Conservation (phyloP, 2,329 filamentous ascomycete species). For the Botryotinia calthae region DNA sequence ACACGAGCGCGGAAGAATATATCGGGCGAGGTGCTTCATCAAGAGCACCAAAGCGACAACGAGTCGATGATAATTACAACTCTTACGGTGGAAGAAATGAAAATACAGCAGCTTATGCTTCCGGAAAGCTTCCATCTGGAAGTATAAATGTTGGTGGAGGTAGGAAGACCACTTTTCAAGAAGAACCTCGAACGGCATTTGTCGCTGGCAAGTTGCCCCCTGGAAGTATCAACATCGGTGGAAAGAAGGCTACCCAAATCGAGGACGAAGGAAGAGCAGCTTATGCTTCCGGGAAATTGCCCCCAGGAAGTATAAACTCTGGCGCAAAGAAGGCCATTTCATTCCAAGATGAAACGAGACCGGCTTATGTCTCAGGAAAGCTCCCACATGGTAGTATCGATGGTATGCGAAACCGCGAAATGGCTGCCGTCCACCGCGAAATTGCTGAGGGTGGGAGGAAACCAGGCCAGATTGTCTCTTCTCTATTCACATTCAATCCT, state of each 20-base stretch:
- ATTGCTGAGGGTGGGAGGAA: slow-evolving; percentile 40
- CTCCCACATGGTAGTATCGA: slow-evolving; percentile 33
- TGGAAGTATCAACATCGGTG: slow-evolving; percentile 36
- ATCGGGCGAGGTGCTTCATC: slow-evolving; percentile 32
- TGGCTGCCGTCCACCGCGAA: slow-evolving; percentile 22
- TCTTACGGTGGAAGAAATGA: slow-evolving; percentile 24
- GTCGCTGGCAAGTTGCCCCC: slow-evolving; percentile 40
- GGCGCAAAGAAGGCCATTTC: slow-evolving; percentile 28
- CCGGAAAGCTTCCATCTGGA: slow-evolving; percentile 42
- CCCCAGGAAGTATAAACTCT: slow-evolving; percentile 39
- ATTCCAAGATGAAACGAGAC: slow-evolving; percentile 29
- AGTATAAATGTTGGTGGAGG: slow-evolving; percentile 32
- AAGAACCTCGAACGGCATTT: slow-evolving; percentile 25
- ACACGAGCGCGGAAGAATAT: slow-evolving; percentile 35
- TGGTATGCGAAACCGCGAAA: slow-evolving; percentile 34
- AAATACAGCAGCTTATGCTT: slow-evolving; percentile 30
- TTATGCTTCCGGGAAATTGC: slow-evolving; percentile 39
- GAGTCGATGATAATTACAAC: slow-evolving; percentile 37
- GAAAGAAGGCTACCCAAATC: slow-evolving; percentile 25
- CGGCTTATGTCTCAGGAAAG: slow-evolving; percentile 36
- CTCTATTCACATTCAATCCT: slow-evolving; percentile 89
- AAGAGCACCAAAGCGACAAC: slow-evolving; percentile 47
- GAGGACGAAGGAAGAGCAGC: slow-evolving; percentile 27
- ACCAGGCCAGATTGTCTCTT: slow-evolving; percentile 73
- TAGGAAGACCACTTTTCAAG: slow-evolving; percentile 23